Evolutionary conservation across 2,329 filamentous ascomycete genomes (phyloP).

Genomic region (Paracoccidioides brasiliensis): DNA sequence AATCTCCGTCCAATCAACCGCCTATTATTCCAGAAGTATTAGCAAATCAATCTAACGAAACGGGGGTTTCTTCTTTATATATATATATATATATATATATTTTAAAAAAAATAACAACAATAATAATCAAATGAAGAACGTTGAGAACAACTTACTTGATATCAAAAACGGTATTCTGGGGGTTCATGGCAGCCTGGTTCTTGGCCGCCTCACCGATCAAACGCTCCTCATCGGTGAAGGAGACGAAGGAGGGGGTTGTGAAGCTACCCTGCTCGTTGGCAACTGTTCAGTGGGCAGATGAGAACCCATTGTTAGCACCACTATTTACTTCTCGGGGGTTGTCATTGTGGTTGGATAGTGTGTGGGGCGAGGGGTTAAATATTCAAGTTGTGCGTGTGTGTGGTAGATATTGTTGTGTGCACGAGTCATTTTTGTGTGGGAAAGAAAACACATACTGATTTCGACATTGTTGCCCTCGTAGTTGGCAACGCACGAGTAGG

Average conservation of each 20-base stretch:
- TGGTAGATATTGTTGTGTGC: not conserved
- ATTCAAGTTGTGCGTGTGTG: conserved; percentile 3
- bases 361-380: not conserved
- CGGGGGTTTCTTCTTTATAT: not conserved
- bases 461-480: conserved; percentile 99
- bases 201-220: conserved; percentile 98
- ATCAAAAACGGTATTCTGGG: conserved; percentile 94
- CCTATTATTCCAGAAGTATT: conserved; percentile 37
- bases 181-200: conserved; percentile 99
- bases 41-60: not conserved
- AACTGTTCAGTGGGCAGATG: conserved; percentile 37
- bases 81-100: not conserved
- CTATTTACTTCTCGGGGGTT: conserved; percentile 3
- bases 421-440: not conserved
- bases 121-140: not conserved
- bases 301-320: conserved; percentile 1
- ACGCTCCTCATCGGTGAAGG: conserved; percentile 97
- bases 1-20: conserved; percentile 94
- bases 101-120: not conserved
- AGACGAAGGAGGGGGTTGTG: conserved; percentile 97
- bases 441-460: conserved; percentile 55
- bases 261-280: conserved; percentile 99
- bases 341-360: not conserved
- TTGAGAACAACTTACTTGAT: conserved; percentile 61
- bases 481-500: conserved; percentile 98